Base-by-base conservation (phyloP, 2,329 filamentous ascomycete species). In the Elsinoe ampelina region DNA sequence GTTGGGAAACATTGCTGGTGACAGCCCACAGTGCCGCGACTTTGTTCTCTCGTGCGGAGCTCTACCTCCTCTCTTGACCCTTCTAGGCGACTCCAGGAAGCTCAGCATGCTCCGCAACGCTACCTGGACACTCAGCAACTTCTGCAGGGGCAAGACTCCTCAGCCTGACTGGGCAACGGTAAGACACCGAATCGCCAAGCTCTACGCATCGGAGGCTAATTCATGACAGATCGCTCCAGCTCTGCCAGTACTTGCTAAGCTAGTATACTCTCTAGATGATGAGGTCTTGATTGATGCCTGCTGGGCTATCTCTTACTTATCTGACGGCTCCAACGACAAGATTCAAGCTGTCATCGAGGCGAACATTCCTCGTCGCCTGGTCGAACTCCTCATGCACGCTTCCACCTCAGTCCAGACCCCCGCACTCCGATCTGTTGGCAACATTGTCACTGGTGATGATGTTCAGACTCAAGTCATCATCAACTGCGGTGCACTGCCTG, bases 391-490 rank as follows among this genome's bases (percentile, higher is more conserved):
- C 62, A 96, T 96, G 87, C 93, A 98, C 70, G 90, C 91, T 38
- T 97, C 93, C 17, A 98, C 93, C 59, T 97, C 93, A 0, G 93
- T 98, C 57, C 93, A 98, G 77, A 98, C 93, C 2, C 93, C 93
- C 43, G 93, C 93, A 48, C 86, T 98, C 58, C 87, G 93, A 64
- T 98, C 93, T 0, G 93, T 98, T 55, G 93, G 93, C 62, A 98
- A 98, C 77, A 98, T 98, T 64, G 93, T 98, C 55, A 98, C 93
- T 42, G 93, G 93, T 64, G 93, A 98, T 70, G 93, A 98, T 70
- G 88, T 98, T 41, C 93, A 98, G 77, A 98, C 93, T 20, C 93
- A 98, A 74, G 90, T 98, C 63, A 96, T 98, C 72, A 98, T 98
- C 75, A 98, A 98, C 82, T 95, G 91, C 66, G 92, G 93, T 60